phyloP scores from a whole-genome alignment of 345 rosid genomes.

The Sonneratia alba region DNA sequence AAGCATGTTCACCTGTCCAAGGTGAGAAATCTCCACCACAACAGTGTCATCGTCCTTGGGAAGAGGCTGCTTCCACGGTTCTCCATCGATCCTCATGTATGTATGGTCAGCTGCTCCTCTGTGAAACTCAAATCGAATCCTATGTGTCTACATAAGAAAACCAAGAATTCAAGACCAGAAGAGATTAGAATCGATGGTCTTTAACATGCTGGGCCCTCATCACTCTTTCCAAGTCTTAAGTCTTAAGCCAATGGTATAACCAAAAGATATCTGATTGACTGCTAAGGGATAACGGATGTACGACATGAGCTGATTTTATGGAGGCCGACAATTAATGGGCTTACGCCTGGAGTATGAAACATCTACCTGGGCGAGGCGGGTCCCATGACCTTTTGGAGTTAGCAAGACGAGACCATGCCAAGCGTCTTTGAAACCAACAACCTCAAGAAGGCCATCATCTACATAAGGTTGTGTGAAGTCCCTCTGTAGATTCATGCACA shows the following conservation, averaged over 20 bases:
- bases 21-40: slow-evolving; percentile 72
- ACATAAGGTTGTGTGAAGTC: slow-evolving; percentile 69
- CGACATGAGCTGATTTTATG: not conserved
- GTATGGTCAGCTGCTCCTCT: slow-evolving; percentile 65
- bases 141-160: slow-evolving; percentile 37
- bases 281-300: not conserved
- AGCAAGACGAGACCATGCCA: slow-evolving; percentile 88
- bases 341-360: not conserved
- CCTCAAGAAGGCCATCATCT: slow-evolving; percentile 73
- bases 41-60: slow-evolving; percentile 67
- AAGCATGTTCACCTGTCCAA: slow-evolving; percentile 84
- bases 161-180: not conserved
- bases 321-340: not conserved
- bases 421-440: slow-evolving; percentile 92
- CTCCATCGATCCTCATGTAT: slow-evolving; percentile 86
- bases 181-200: no score
- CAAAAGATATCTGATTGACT: no score
- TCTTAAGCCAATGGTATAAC: not conserved
- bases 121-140: slow-evolving; percentile 66
- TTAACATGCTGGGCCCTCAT: not conserved
- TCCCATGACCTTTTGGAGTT: slow-evolving; percentile 83
- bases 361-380: slow-evolving; percentile 82
- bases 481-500: slow-evolving; percentile 34
- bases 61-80: slow-evolving; percentile 85
- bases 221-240: not conserved